Evolutionary conservation across 2,329 filamentous ascomycete genomes (phyloP).

Genomic region (Fusarium beomiforme): DNA sequence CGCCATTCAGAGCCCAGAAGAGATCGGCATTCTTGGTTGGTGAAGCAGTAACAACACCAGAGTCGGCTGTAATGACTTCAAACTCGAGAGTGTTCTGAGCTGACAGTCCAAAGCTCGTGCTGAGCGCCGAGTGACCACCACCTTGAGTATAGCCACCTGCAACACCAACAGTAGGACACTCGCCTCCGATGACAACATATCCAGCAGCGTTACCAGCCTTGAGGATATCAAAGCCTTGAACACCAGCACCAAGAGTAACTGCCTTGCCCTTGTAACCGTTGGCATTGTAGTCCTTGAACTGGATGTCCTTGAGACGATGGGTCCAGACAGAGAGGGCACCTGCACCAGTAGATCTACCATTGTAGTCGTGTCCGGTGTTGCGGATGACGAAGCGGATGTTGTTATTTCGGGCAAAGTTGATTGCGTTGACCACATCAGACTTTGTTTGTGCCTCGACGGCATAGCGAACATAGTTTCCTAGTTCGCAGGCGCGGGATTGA

Average conservation of each 20-base stretch:
- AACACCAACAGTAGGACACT: constrained; percentile 65
- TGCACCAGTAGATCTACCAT: constrained; percentile 67
- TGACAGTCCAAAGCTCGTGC: constrained; percentile 64
- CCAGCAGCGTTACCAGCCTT: constrained; percentile 55
- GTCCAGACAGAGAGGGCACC: constrained; percentile 54
- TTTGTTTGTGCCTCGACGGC: constrained; percentile 49
- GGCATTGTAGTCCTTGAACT: constrained; percentile 55
- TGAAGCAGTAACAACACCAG: constrained; percentile 59
- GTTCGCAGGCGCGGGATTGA: constrained; percentile 49
- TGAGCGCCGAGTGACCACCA: constrained; percentile 63
- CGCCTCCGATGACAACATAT: constrained; percentile 63
- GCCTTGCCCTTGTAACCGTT: constrained; percentile 60
- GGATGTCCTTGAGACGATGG: constrained; percentile 52
- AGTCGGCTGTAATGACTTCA: constrained; percentile 64
- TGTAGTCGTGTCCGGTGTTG: constrained; percentile 61
- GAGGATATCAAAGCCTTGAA: constrained; percentile 60
- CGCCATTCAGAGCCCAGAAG: constrained; percentile 71
- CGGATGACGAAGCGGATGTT: constrained; percentile 63
- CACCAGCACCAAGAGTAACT: constrained; percentile 65
- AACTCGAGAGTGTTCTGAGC: constrained; percentile 68
- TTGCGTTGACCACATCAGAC: constrained; percentile 45
- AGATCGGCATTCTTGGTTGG: constrained; percentile 62
- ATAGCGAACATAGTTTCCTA: constrained; percentile 57
- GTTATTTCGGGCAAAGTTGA: constrained; percentile 45
- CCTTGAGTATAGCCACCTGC: constrained; percentile 67